A percentile compares a stretch with the other conserved stretches of the same genome.
Evolutionary conservation across 1,284 basidiomycete species (phyloP).

Genomic region (Microstroma glucosiphilum): DNA sequence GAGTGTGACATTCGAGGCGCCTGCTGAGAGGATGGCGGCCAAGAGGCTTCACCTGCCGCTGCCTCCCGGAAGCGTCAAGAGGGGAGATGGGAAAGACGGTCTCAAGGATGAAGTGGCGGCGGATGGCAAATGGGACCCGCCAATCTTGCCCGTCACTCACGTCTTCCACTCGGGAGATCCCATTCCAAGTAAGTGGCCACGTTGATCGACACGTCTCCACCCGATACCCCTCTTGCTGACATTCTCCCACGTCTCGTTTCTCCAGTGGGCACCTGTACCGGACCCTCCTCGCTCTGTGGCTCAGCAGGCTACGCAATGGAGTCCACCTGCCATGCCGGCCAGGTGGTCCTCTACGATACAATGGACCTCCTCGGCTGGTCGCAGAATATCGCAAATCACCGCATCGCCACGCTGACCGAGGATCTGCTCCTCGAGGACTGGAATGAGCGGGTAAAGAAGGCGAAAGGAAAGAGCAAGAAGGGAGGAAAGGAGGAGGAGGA

Average conservation of each 20-base stretch:
- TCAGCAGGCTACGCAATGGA: conserved; percentile 48
- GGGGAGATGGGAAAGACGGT: conserved; percentile 12
- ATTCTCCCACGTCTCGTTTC: neutral
- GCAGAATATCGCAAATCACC: conserved; percentile 69
- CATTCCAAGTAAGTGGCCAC: conserved; percentile 50
- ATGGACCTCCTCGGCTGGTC: conserved; percentile 75
- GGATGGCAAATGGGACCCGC: conserved; percentile 9
- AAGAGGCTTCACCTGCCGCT: conserved; percentile 76
- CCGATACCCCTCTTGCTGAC: neutral
- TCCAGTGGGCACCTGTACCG: conserved; percentile 39
- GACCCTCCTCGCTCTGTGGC: conserved; percentile 37
- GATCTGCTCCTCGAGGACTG: conserved; percentile 70
- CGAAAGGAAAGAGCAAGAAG: conserved; percentile 11
- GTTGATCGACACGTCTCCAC: neutral
- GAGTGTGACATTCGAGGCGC: conserved; percentile 81
- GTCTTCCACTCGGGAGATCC: conserved; percentile 76
- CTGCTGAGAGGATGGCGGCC: conserved; percentile 82
- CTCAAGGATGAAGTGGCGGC: conserved; percentile 8
- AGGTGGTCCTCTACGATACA: conserved; percentile 80
- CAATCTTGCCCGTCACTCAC: conserved; percentile 57
- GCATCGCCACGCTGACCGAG: conserved; percentile 69
- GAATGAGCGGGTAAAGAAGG: conserved; percentile 55
- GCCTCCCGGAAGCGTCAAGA: conserved; percentile 49
- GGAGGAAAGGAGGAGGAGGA: conserved; percentile 7
- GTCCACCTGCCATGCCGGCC: conserved; percentile 69